Evolutionary conservation across 1,284 basidiomycete species (phyloP).

Genomic region (Bjerkandera adusta): DNA sequence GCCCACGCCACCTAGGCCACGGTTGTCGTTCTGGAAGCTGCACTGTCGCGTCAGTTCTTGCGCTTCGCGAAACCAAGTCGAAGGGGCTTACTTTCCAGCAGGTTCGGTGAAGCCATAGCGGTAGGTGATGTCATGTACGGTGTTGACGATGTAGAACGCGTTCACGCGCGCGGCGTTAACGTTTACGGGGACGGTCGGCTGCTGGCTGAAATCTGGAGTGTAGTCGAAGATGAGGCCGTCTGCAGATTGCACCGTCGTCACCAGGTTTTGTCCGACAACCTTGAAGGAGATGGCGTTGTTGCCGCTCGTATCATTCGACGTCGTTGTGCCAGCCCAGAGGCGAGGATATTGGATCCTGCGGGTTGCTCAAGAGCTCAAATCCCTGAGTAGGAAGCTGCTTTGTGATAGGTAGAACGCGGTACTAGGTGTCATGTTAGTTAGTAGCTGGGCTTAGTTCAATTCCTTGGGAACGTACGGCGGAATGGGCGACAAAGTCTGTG

Average conservation of each 20-base stretch:
- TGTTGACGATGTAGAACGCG: slow-evolving; percentile 49
- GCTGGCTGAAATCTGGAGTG: slow-evolving; percentile 23
- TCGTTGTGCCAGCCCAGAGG: slow-evolving; percentile 48
- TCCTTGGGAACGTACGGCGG: slow-evolving; percentile 34
- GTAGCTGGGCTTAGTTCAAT: background rate
- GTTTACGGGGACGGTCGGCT: slow-evolving; percentile 33
- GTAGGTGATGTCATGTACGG: slow-evolving; percentile 49
- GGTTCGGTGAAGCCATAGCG: slow-evolving; percentile 36
- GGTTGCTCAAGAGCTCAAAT: slow-evolving; percentile 38
- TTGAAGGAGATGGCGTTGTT: slow-evolving; percentile 43
- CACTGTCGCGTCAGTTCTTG: slow-evolving; percentile 17
- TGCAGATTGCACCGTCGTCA: slow-evolving; percentile 30
- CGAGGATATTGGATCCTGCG: slow-evolving; percentile 38
- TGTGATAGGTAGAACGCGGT: slow-evolving; percentile 42
- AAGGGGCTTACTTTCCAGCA: background rate
- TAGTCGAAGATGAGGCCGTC: slow-evolving; percentile 38
- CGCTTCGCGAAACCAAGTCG: background rate
- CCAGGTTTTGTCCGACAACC: slow-evolving; percentile 21
- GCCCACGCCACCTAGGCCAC: slow-evolving; percentile 38
- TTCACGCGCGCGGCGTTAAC: slow-evolving; percentile 47
- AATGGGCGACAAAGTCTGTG: slow-evolving; percentile 51
- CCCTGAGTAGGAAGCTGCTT: slow-evolving; percentile 37
- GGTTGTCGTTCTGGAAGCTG: slow-evolving; percentile 47
- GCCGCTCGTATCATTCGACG: slow-evolving; percentile 31
- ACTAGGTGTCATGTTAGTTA: slow-evolving; percentile 26